These are phyloP conservation scores for Myxozyma mucilagina DNA, from an alignment of 805 yeast species.

Conservation along the genomic window DNA sequence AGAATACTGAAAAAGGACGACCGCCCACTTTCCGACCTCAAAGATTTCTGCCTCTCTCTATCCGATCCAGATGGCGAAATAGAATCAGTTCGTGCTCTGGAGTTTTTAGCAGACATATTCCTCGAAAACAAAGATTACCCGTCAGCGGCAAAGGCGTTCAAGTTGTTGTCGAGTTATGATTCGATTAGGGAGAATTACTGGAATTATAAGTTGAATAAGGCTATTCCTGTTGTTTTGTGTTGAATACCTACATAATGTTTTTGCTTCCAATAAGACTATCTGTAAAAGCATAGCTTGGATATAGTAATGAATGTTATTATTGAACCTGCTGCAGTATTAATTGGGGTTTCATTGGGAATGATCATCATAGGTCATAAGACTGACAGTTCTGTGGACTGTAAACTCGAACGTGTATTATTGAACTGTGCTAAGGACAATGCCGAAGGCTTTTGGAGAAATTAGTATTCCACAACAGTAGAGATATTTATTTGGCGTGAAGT, in stretches of 20 bases:
- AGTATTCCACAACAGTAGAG: too few relatives aligned
- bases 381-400: too few relatives aligned
- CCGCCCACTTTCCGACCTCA: constrained; percentile 44
- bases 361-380: too few relatives aligned
- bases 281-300: background rate
- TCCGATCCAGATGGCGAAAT: constrained; percentile 39
- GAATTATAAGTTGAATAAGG: constrained; percentile 39
- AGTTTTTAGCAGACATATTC: constrained; percentile 57
- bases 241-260: background rate
- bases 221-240: background rate
- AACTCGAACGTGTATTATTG: too few relatives aligned
- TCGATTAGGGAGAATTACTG: constrained; percentile 65
- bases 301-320: too few relatives aligned
- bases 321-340: too few relatives aligned
- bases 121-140: constrained; percentile 34
- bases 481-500: too few relatives aligned
- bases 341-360: too few relatives aligned
- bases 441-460: too few relatives aligned
- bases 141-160: constrained; percentile 50
- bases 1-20: background rate
- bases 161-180: constrained; percentile 55
- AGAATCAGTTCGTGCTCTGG: constrained; percentile 62
- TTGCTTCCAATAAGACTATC: background rate
- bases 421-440: too few relatives aligned
- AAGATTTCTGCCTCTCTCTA: constrained; percentile 49